A percentile compares a stretch with the other conserved stretches of the same genome.
phyloP scores from a whole-genome alignment of 2,329 filamentous ascomycete species.

The Cadophora gregata region DNA sequence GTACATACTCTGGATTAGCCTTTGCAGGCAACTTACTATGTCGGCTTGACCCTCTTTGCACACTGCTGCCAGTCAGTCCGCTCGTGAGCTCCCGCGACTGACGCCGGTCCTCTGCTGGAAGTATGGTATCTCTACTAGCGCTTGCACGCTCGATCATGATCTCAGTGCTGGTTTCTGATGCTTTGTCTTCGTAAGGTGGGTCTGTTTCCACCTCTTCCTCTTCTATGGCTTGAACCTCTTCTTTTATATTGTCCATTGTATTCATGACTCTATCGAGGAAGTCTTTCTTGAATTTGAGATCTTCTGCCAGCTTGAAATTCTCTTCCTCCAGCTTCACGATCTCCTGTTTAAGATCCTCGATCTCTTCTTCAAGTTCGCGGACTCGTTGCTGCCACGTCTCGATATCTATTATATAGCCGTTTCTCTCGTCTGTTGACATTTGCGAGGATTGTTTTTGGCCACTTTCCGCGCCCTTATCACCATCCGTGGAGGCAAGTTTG shows the following conservation, averaged over 20 bases:
- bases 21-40: not conserved
- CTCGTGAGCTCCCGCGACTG: not conserved
- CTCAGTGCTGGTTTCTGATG: not conserved
- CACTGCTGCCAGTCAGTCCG: not conserved
- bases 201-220: not conserved
- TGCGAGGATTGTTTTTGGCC: not conserved
- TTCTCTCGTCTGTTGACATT: not conserved
- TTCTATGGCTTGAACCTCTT: not conserved
- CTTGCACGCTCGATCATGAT: not conserved
- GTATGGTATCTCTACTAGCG: not conserved
- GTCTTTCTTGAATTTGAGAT: not conserved
- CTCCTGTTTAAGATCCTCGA: slow-evolving; percentile 25
- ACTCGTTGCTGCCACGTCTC: slow-evolving; percentile 1
- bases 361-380: slow-evolving; percentile 9
- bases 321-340: not conserved
- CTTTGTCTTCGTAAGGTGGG: not conserved
- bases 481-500: not conserved
- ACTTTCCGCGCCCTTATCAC: not conserved
- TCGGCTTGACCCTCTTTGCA: not conserved
- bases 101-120: not conserved
- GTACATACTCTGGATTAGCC: not conserved
- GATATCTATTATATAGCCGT: not conserved
- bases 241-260: not conserved
- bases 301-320: not conserved
- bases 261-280: not conserved